Conservation (phyloP, 2,329 filamentous ascomycete genomes). For the Capronia epimyces region DNA sequence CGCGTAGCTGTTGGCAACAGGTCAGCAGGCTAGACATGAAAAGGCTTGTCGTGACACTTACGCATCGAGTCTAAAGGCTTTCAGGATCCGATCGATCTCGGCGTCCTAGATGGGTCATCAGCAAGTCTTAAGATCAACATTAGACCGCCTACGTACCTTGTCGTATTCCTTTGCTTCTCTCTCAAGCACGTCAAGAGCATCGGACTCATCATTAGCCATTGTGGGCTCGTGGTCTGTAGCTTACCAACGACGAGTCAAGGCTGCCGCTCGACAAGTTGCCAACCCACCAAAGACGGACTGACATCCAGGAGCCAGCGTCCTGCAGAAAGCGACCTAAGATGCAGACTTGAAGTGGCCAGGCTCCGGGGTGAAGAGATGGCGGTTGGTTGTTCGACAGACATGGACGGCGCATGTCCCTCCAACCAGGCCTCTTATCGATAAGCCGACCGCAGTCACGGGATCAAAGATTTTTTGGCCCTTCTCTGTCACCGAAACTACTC, state of each 20-base stretch:
- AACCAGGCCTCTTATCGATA: neutral
- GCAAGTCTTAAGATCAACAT: neutral
- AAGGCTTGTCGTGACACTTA: constrained; percentile 35
- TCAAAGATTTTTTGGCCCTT: constrained; percentile 4
- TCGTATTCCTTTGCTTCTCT: constrained; percentile 83
- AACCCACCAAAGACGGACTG: neutral
- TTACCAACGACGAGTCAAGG: constrained; percentile 23
- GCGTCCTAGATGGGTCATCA: constrained; percentile 59
- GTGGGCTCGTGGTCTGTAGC: constrained; percentile 24
- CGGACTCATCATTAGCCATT: constrained; percentile 61
- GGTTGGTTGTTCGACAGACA: neutral
- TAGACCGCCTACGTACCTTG: constrained; percentile 55
- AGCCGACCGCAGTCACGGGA: constrained; percentile 1
- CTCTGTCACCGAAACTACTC: neutral
- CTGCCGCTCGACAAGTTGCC: neutral
- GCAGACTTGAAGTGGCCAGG: neutral
- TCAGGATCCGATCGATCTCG: constrained; percentile 90
- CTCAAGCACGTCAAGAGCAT: constrained; percentile 75
- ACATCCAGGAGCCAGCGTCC: neutral
- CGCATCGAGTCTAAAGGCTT: constrained; percentile 77
- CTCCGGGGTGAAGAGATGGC: too few species aligned
- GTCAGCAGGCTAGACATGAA: constrained; percentile 13
- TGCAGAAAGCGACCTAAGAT: neutral
- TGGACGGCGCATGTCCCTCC: neutral
- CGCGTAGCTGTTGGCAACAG: constrained; percentile 64